phyloP scores from a whole-genome alignment of 2,329 filamentous ascomycete species.

The Hypoxylon sp. region DNA sequence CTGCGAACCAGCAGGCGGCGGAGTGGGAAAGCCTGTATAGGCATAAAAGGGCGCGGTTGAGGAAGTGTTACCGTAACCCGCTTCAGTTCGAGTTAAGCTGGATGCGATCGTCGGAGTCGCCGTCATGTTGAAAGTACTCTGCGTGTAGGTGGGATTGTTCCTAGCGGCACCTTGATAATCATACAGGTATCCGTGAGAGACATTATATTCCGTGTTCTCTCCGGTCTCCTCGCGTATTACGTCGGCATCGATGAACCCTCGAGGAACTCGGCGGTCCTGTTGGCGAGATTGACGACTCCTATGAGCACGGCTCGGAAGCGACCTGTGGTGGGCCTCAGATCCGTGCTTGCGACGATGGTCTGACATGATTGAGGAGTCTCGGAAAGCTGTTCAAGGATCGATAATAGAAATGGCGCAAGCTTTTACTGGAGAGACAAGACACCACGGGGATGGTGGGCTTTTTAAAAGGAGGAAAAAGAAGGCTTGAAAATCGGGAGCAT shows the following conservation, averaged over 20 bases:
- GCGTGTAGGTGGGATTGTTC: not conserved
- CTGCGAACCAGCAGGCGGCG: not conserved
- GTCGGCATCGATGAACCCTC: not conserved
- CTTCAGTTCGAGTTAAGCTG: not conserved
- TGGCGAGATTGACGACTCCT: not conserved
- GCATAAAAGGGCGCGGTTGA: not conserved
- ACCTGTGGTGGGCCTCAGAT: not conserved
- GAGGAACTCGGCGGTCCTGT: not conserved
- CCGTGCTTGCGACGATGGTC: not conserved
- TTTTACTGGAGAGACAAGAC: not conserved
- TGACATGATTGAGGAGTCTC: slow-evolving; percentile 5
- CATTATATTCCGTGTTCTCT: not conserved
- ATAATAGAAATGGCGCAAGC: not conserved
- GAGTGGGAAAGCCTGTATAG: too few relatives aligned
- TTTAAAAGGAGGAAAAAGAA: slow-evolving; percentile 3
- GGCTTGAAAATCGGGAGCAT: slow-evolving; percentile 14
- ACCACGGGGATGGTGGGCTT: not conserved
- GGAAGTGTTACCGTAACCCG: not conserved
- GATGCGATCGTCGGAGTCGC: not conserved
- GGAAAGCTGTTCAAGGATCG: not conserved
- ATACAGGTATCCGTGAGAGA: not conserved
- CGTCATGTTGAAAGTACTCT: not conserved
- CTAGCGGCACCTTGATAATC: not conserved
- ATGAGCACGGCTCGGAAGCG: not conserved
- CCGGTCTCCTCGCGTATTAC: not conserved